Conservation (phyloP, 495 filamentous ascomycete species). For the Chaetomium tenue region DNA sequence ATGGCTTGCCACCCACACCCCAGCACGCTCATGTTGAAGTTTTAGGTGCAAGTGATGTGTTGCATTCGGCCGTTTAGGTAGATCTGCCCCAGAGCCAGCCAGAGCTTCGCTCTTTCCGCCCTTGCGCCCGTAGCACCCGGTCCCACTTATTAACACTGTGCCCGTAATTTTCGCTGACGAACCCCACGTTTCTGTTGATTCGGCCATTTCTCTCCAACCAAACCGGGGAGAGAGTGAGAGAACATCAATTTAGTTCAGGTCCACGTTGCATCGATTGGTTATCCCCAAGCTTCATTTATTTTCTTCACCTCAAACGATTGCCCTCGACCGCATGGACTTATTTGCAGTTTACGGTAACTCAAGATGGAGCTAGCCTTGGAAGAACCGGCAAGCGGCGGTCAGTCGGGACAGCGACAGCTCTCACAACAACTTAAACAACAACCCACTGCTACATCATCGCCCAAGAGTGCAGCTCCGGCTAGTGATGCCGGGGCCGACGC, state of each 20-base stretch:
- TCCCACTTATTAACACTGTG: not conserved
- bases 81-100: no score
- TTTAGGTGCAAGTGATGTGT: not conserved
- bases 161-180: not conserved
- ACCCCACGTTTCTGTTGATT: not conserved
- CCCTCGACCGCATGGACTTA: constrained; percentile 7
- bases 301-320: not conserved
- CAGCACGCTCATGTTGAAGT: no score
- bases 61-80: not conserved
- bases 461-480: not conserved
- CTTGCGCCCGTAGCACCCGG: not conserved
- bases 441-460: not conserved
- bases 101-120: not conserved
- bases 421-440: not conserved
- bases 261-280: constrained; percentile 1
- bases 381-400: constrained; percentile 6
- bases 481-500: constrained; percentile 30
- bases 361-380: constrained; percentile 15
- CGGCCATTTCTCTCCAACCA: not conserved
- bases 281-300: not conserved
- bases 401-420: not conserved
- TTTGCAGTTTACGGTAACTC: no score
- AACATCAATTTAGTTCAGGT: not conserved
- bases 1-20: not conserved
- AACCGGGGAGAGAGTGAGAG: not conserved